Evolutionary conservation across 345 rosid species (phyloP).

Genomic region (Eucalyptus sp.): DNA sequence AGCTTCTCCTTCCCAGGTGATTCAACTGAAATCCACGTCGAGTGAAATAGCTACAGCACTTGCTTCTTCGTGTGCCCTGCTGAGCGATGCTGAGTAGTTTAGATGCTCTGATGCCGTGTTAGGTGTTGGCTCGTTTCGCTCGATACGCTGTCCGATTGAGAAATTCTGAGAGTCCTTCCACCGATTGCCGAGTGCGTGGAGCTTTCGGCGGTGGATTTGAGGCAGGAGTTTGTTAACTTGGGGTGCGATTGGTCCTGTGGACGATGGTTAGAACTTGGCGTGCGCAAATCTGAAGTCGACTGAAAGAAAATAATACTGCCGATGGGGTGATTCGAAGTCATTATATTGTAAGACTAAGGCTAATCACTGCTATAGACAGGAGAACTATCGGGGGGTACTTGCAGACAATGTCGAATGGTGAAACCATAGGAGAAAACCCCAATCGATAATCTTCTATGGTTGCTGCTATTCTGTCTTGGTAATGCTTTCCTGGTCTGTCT

Average conservation of each 20-base stretch:
- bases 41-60: neutral
- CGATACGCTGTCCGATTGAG: rapidly evolving
- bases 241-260: rapidly evolving
- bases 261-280: too few species aligned
- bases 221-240: rapidly evolving
- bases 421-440: neutral
- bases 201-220: too few species aligned
- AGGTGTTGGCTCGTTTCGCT: neutral
- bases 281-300: too few species aligned
- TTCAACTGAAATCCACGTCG: neutral
- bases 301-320: too few species aligned
- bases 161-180: too few species aligned
- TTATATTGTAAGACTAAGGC: too few species aligned
- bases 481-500: neutral
- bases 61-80: neutral
- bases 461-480: too few species aligned
- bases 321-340: too few species aligned
- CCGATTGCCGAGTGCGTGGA: too few species aligned
- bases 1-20: constrained; percentile 67
- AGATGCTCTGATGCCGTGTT: neutral
- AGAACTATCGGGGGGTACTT: rapidly evolving
- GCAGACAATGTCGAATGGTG: rapidly evolving
- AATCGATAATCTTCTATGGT: neutral
- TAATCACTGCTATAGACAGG: too few species aligned
- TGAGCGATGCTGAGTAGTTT: neutral